Evolutionary conservation across 2,329 filamentous ascomycete species (phyloP), one percentile per base, ranked within the genome.

Genomic region (Stemphylium vesicarium): DNA sequence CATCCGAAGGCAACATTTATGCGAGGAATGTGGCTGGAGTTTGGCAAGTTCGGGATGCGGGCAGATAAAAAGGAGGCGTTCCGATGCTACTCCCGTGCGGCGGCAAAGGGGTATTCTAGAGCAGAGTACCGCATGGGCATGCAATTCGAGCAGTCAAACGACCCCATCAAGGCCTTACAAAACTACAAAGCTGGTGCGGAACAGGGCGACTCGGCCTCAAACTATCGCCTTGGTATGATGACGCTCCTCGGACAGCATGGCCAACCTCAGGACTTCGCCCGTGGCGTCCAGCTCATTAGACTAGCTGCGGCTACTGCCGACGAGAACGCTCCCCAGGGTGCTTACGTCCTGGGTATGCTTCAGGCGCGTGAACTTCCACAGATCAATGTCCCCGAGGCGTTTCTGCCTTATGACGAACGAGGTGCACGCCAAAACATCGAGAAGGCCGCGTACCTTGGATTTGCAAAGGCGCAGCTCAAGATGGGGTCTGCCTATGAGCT

Each of bases 81-180:
- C 73, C 79, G 87, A 57, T 90, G 89, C 68, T 99, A 98, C 78
- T 87, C 88, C 59, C 84, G 88, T 67, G 91, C 95, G n/a, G 89
- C 92, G 26, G 89, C 93, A 66, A 88, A 91, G 66, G 92, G 92
- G 53, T 96, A 93, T 77, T 86, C 89, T 18, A 84, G 95, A 65
- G 93, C 95, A 16, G 92, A 98, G 75, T 99, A 99, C 76, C 87
- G 95, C 41, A 96, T 99, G 79, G 95, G 95, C 59, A 99, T 98
- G 94, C 89, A 97, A 53, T 98, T 93, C 73, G 95, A 99, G 78
- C 92, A 90, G 74, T 94, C 92, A 4, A 96, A 96, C 71, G 94
- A 99, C 70, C 88, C 92, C 56, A 84, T 88, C 59, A 97, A 96
- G 75, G 95, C 95, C 5, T 87, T 97, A 70, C 88, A 89, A 69